Conservation (phyloP, 78 protist genomes). For the Dictyostelium intermedium region DNA sequence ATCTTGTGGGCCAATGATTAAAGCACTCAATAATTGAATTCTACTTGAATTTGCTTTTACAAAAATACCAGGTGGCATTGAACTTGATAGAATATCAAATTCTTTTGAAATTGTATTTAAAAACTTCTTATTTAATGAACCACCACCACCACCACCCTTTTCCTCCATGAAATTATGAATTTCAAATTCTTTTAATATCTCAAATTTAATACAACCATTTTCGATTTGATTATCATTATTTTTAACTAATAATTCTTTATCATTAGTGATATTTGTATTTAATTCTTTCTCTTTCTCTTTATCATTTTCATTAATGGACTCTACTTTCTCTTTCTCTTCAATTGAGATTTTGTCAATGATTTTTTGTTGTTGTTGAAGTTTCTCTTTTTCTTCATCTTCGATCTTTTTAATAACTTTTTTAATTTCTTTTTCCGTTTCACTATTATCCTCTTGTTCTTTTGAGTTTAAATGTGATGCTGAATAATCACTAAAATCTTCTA, state of each 20-base stretch:
- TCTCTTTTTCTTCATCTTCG: not conserved
- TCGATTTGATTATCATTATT: not conserved
- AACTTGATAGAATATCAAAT: slow-evolving; percentile 13
- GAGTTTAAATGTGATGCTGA: not conserved
- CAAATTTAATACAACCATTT: not conserved
- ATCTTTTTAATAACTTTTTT: not conserved
- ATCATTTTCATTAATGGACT: no score
- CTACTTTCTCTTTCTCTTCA: not conserved
- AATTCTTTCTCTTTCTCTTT: not conserved
- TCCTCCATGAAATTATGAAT: not conserved
- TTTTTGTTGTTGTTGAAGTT: not conserved
- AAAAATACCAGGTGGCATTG: slow-evolving; percentile 64
- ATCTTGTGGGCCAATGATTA: slow-evolving; percentile 74
- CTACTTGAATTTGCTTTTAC: slow-evolving; percentile 23
- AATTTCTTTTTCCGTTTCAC: not conserved
- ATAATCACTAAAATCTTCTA: not conserved
- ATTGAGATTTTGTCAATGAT: not conserved
- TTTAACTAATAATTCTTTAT: not conserved
- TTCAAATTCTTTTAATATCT: not conserved
- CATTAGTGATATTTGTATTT: no score
- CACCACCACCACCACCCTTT: not conserved
- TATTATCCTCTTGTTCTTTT: not conserved
- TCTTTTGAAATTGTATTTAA: slow-evolving; percentile 6
- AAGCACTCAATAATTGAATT: slow-evolving; percentile 48
- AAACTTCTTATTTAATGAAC: not conserved